phyloP scores from a whole-genome alignment of 768 basidiomycete genomes.

The Kwoniella newhampshirensis region DNA sequence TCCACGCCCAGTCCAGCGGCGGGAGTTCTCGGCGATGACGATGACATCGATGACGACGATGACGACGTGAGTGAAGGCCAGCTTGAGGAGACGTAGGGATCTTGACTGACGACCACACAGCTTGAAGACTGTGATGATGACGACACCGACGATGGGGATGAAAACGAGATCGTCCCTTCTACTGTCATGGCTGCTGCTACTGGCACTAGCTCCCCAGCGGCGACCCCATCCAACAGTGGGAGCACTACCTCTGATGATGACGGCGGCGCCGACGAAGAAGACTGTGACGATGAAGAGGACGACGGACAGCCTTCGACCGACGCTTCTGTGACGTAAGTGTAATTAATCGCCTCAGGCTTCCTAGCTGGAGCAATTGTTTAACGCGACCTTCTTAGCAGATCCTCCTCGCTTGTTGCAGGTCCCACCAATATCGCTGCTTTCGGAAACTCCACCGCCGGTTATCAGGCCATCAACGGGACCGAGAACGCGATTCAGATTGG shows the following conservation, averaged over 20 bases:
- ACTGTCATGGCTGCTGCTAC: background rate
- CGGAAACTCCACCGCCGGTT: too few relatives aligned
- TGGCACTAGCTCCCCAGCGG: too few relatives aligned
- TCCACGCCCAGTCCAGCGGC: background rate
- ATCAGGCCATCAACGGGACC: slow-evolving; percentile 3
- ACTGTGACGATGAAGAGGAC: slow-evolving; percentile 20
- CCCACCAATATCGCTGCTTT: slow-evolving; percentile 4
- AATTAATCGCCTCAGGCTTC: too few relatives aligned
- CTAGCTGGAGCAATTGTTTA: too few relatives aligned
- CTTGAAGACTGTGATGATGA: too few relatives aligned
- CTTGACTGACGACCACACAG: background rate
- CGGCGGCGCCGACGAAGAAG: slow-evolving; percentile 10
- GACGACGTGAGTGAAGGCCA: background rate
- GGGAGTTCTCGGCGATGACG: background rate
- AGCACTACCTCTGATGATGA: slow-evolving; percentile 8
- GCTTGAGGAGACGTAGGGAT: background rate
- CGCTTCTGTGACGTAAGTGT: background rate
- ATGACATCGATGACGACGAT: background rate
- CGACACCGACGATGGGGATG: too few relatives aligned
- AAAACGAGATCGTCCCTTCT: background rate
- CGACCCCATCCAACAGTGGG: too few relatives aligned
- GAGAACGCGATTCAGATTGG: too few relatives aligned
- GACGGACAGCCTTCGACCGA: slow-evolving; percentile 5
- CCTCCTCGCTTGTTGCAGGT: background rate
- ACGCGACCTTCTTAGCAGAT: too few relatives aligned